Evolutionary conservation across 305 asterid genomes (phyloP).

Genomic region (Fraxinus nigra): DNA sequence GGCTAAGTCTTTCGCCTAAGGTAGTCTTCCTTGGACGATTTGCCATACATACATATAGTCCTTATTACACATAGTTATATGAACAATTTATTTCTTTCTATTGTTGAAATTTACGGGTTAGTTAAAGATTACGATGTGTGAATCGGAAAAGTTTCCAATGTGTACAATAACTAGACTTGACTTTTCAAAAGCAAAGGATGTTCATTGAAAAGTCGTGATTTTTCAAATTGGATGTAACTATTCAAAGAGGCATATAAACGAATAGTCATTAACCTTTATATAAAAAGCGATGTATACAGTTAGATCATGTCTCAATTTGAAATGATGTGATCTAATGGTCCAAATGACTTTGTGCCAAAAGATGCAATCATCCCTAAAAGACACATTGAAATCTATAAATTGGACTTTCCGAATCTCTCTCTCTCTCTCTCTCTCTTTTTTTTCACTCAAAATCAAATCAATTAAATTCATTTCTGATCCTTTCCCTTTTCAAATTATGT

Average conservation of each 20-base stretch:
- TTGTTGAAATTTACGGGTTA: background rate
- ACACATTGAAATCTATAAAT: background rate
- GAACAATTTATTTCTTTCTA: background rate
- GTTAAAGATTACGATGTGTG: background rate
- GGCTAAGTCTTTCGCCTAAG: slow-evolving; percentile 59
- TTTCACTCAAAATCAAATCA: background rate
- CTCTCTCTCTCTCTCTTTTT: too few species aligned
- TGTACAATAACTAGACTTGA: background rate
- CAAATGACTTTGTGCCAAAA: background rate
- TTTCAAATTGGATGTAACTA: background rate
- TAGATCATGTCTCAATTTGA: background rate
- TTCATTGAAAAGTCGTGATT: background rate
- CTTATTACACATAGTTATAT: background rate
- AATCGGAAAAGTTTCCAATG: background rate
- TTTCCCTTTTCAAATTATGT: background rate
- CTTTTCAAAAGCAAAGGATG: too few species aligned
- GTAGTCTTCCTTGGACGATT: background rate
- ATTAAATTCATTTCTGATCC: background rate
- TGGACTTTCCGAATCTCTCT: background rate
- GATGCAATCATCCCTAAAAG: background rate
- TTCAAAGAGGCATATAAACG: background rate
- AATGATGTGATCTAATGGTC: background rate
- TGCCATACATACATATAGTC: background rate
- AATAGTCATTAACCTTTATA: background rate
- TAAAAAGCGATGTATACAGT: background rate